Conservation (phyloP, 306 rosid species). For the Begonia loranthoides region DNA sequence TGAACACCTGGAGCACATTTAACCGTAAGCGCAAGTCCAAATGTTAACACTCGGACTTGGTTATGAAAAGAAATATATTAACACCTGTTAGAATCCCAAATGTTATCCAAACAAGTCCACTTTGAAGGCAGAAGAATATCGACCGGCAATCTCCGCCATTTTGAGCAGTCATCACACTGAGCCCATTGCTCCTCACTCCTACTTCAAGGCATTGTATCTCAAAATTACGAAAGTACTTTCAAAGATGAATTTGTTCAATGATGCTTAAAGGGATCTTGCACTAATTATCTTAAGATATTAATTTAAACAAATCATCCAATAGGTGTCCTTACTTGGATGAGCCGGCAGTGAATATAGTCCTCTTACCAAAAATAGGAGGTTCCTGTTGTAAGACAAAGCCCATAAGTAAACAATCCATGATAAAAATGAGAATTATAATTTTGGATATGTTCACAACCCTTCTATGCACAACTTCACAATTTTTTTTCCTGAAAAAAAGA, state of each 20-base stretch:
- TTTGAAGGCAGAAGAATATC: conserved; percentile 88
- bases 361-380: conserved; percentile 94
- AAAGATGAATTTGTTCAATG: too few species aligned
- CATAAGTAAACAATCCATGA: conserved; percentile 10
- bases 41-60: too few species aligned
- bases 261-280: not conserved
- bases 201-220: conserved; percentile 12
- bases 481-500: not conserved
- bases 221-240: not conserved
- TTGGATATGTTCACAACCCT: not conserved
- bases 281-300: not conserved
- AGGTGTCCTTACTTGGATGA: conserved; percentile 58
- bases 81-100: conserved; percentile 80
- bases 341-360: conserved; percentile 53
- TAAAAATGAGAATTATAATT: conserved; percentile 6
- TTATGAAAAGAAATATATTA: conserved; percentile 10
- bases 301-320: not conserved
- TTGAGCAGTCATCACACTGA: conserved; percentile 86
- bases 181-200: conserved; percentile 91
- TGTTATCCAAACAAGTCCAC: conserved; percentile 80
- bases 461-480: too few species aligned
- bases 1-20: conserved; percentile 33
- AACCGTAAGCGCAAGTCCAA: not conserved
- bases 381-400: conserved; percentile 38
- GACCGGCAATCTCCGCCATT: conserved; percentile 84